Base-by-base conservation (phyloP, 495 filamentous ascomycete species). In the Lophium mytilinum region DNA sequence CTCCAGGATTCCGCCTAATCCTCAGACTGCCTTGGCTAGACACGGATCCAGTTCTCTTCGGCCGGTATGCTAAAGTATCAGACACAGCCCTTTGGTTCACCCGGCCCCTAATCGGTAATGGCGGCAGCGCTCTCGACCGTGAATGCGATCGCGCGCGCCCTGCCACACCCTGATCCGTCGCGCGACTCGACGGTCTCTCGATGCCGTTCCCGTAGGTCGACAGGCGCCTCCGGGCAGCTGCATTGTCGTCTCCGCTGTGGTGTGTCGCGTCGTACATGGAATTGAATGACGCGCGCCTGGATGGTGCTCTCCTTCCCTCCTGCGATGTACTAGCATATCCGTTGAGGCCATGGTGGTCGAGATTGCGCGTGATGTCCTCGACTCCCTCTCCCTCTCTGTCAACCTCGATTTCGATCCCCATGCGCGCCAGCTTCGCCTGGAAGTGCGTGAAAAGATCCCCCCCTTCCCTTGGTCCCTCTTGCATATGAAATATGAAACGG, bases 401-500 rank as follows among this genome's bases (percentile, higher is more conserved):
- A 49, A 84, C 71, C 51, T 85, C 79, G 58, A 90, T 75, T 36
- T 82, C 76, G 59, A 91, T 88, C 37, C 82, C 84, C 75, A 86
- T 76, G 52, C 77, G 73, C 37, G 76, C 75, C 60, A 93, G 76
- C 46, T 84, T 61, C 39, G 73, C 76, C 69, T 85, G 80, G 65
- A 91, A 88, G 53, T 80, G 83, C 50, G 85, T 80, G 52, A 81
- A 81, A 15, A 90, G 70, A 50, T 56, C 55, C 18, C 64, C 1
- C 75, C 76, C 41, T 61, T 66, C 67, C 33, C 66, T 48, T 37
- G 53, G 56, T 33, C 58, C 65, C 61, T 81, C 83, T 39, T 88
- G 56, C 73, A 95, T 84, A 70, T 85, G 86, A 68, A 94, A 85
- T 57, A 95, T 70, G 68, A 90, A 83, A 67, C 86, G 82, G 70